Evolutionary conservation across 1,139 yeast genomes (phyloP).

Genomic region (Blastobotrys serpentis): DNA sequence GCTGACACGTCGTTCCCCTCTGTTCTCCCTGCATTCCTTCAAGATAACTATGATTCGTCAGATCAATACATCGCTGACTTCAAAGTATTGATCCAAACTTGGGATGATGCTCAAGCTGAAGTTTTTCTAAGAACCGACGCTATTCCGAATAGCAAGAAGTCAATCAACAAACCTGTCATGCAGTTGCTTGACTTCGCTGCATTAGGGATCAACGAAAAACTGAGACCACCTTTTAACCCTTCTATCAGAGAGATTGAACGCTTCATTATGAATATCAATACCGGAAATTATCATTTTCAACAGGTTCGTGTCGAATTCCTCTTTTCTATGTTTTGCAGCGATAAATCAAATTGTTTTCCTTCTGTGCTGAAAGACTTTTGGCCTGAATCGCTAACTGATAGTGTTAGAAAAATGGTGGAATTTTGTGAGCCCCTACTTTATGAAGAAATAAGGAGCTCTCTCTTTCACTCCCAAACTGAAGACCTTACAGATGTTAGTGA

Average conservation of each 20-base stretch:
- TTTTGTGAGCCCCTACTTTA: conserved; percentile 26
- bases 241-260: conserved; percentile 30
- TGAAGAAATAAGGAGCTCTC: background rate
- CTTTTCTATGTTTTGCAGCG: conserved; percentile 4
- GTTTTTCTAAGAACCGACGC: conserved; percentile 27
- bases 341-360: conserved; percentile 13
- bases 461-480: conserved; percentile 14
- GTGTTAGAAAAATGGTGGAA: conserved; percentile 24
- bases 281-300: conserved; percentile 43
- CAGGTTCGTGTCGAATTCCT: conserved; percentile 44
- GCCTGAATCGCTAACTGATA: conserved; percentile 29
- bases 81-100: conserved; percentile 40
- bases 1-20: conserved; percentile 27
- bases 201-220: conserved; percentile 30
- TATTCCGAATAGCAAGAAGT: conserved; percentile 18
- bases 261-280: conserved; percentile 40
- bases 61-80: conserved; percentile 41
- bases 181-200: conserved; percentile 44
- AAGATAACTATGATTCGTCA: conserved; percentile 25
- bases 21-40: conserved; percentile 28
- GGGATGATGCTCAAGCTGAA: conserved; percentile 43
- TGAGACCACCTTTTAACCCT: conserved; percentile 21
- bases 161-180: conserved; percentile 34
- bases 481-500: conserved; percentile 7
- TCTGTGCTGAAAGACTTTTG: conserved; percentile 27